Evolutionary conservation across 345 rosid species (phyloP), one percentile per base, ranked within the genome.

Genomic region (Physaria fendleri): DNA sequence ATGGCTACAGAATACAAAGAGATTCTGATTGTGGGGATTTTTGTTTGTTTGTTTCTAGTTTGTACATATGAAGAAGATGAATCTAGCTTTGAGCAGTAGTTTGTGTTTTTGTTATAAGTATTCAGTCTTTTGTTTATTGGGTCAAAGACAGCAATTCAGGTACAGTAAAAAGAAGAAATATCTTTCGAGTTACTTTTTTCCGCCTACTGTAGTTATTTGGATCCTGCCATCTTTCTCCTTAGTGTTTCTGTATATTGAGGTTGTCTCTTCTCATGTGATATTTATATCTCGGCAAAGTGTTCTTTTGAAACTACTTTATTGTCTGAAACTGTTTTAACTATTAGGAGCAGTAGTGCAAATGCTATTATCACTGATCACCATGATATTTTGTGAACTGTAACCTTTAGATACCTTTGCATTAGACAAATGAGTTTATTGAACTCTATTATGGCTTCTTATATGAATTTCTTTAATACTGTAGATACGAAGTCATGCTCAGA

Each of bases 401-500:
- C 54, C 50, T 38, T n/a, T 22, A 29, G 25, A 59, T 68, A 24
- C 30, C 38, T 49, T 55, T 17, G 55, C 34, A 37, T 44, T 43
- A 21, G 45, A 45, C 6, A 30, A 25, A 39, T 38, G 58, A n/a
- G n/a, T n/a, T n/a, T 47, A 20, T 18, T 47, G 4, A 63, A 23
- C 47, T 10, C 34, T 50, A 25, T 40, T 24, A 17, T 32, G 21
- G 46, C 13, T n/a, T n/a, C 57, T 38, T 39, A 29, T 16, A 28
- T 0, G 40, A 12, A 55, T 16, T 54, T 21, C 5, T 62, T 29
- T 55, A 0, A 41, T 56, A 30, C 42, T 0, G 56, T 83, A 89
- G 96, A 88, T 89, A 47, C 81, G 96, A 51, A 83, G 96, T 71
- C 96, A 89, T 76, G 96, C 94, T 49, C 96, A 89, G 75, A 89